A percentile compares a stretch with the other conserved stretches of the same genome.
Evolutionary conservation across 176 grass and related monocot species (phyloP).

Genomic region (Oryza officinalis): DNA sequence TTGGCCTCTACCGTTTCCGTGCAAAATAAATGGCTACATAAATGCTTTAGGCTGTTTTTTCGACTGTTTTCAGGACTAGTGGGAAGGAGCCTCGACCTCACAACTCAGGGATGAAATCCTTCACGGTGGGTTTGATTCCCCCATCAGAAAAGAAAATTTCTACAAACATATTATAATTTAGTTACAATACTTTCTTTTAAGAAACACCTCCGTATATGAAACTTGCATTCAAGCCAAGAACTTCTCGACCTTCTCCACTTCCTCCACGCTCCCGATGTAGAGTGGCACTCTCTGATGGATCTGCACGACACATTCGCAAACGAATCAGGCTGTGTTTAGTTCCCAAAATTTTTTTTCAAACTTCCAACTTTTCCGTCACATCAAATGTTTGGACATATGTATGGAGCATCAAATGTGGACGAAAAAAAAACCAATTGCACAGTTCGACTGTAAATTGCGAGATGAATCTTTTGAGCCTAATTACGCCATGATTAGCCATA

Average conservation of each 20-base stretch:
- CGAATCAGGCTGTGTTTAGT: too few relatives aligned
- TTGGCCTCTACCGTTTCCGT: too few relatives aligned
- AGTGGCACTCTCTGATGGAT: slow-evolving; percentile 94
- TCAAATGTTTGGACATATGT: too few relatives aligned
- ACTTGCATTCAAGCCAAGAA: slow-evolving; percentile 63
- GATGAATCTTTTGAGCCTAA: too few relatives aligned
- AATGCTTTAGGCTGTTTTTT: too few relatives aligned
- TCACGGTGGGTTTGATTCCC: not conserved
- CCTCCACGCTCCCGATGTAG: slow-evolving; percentile 93
- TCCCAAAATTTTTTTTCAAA: too few relatives aligned
- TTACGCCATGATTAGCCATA: too few relatives aligned
- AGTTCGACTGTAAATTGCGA: too few relatives aligned
- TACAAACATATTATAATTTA: not conserved
- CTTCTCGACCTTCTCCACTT: slow-evolving; percentile 94
- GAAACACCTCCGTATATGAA: not conserved
- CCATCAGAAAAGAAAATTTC: slow-evolving; percentile 17
- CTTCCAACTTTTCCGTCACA: too few relatives aligned
- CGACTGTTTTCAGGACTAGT: not conserved
- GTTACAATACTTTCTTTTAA: not conserved
- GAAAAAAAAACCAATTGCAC: too few relatives aligned
- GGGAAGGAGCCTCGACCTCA: not conserved
- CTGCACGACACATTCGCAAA: slow-evolving; percentile 35
- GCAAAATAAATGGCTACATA: too few relatives aligned
- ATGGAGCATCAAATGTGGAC: too few relatives aligned
- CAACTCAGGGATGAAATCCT: not conserved